Evolutionary conservation across 306 rosid genomes (phyloP), one percentile per base, ranked within the genome.

Genomic region (Casuarina cunninghamiana): DNA sequence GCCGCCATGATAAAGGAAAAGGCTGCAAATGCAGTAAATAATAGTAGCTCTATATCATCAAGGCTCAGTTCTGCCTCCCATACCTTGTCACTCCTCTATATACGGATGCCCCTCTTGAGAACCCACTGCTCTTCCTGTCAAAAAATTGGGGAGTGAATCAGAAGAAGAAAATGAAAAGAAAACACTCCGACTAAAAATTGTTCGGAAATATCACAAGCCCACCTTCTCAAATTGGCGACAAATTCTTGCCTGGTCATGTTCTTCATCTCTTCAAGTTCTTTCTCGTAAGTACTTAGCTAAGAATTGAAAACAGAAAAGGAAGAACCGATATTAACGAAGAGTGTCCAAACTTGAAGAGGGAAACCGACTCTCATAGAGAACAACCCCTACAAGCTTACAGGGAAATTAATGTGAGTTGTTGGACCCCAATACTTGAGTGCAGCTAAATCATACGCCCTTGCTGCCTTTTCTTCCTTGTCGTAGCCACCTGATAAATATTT

Each of bases 21-120:
- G 45, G 90, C 93, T 84, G 95, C 86, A 79, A 76, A 83, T 69
- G 80, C 91, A 86, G 86, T 63, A 82, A 83, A 89, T 86, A 86
- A 84, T 81, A 35, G 53, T 78, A 84, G 50, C 82, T 90, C 84
- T 74, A 78, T 74, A 78, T 84, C 83, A 84, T 79, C 80, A 80
- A 86, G 87, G 89, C 60, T 51, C 71, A 75, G 55, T 69, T 60
- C 78, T 83, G 82, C 83, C 74, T 77, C 83, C 90, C 98, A 91
- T 96, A 96, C 99, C 99, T 93, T 91, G 99, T 96, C 83, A 96
- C 99, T 61, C 99, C 98, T 88, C 99, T 91, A 88, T 96, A 96
- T 87, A 87, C 89, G 58, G 99, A 96, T n/a, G 97, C 99, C 73
- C 98, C 99, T 79, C 97, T 96, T 61, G 99, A 96, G 88, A 96